A percentile compares a stretch with the other conserved stretches of the same genome.
Conservation (phyloP, 768 basidiomycete genomes). For the Cubamyces lactineus region DNA sequence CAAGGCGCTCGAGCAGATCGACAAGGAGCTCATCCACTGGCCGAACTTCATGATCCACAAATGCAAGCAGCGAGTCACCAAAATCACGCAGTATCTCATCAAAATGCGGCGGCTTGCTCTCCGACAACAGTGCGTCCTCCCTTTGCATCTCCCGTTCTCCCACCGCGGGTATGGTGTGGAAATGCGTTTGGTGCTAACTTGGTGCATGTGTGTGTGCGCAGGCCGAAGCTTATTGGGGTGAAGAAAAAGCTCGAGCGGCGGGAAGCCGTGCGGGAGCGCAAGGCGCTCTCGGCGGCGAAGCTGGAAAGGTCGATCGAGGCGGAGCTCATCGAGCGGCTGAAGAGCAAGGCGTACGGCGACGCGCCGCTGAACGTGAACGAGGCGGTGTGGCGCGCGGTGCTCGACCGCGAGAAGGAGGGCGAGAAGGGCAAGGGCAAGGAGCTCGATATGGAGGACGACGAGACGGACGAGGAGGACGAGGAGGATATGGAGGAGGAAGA, state of each 20-base stretch:
- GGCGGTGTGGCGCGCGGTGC: slow-evolving; percentile 89
- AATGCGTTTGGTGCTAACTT: neutral
- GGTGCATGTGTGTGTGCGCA: slow-evolving; percentile 34
- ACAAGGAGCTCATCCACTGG: slow-evolving; percentile 96
- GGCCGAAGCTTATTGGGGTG: slow-evolving; percentile 90
- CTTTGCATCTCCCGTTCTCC: no score
- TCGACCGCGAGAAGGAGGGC: slow-evolving; percentile 66
- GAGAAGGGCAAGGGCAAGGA: slow-evolving; percentile 49
- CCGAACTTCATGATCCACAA: slow-evolving; percentile 97
- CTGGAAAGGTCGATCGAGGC: slow-evolving; percentile 95
- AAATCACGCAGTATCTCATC: slow-evolving; percentile 98
- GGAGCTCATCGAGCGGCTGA: slow-evolving; percentile 93
- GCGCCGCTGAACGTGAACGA: slow-evolving; percentile 98
- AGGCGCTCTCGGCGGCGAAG: slow-evolving; percentile 94
- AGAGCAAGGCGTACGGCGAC: slow-evolving; percentile 97
- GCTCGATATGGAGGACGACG: slow-evolving; percentile 54
- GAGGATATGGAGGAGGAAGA: slow-evolving; percentile 59
- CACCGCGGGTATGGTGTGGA: no score
- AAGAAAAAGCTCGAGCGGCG: slow-evolving; percentile 97
- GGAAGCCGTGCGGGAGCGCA: slow-evolving; percentile 90
- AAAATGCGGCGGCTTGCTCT: slow-evolving; percentile 94
- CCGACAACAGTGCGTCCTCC: slow-evolving; percentile 71
- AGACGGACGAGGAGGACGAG: slow-evolving; percentile 57
- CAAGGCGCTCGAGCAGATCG: slow-evolving; percentile 97
- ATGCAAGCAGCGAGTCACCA: slow-evolving; percentile 98